Evolutionary conservation across 768 basidiomycete species (phyloP), one percentile per base, ranked within the genome.

Genomic region (Termitomyces sp.): DNA sequence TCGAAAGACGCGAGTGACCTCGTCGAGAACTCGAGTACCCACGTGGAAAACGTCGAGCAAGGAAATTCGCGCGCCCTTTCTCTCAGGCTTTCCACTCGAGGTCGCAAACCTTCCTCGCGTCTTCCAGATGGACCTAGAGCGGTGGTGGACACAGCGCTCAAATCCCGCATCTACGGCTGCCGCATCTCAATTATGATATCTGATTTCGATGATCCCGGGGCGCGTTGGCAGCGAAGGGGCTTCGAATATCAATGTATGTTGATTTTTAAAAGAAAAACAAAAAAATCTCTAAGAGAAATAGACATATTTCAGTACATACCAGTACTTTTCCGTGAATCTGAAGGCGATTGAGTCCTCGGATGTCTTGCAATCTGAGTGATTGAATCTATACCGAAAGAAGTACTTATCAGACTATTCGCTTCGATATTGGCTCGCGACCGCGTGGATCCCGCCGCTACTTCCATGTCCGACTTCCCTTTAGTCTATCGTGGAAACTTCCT

Each of bases 361-460:
- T 49, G 21, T 19, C 29, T 35, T 23, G 16, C 1, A 16, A 25
- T 17, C 10, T 21, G 21, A 23, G 48, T 49, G 34, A 25, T 50
- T 27, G 9, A 25, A 37, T 17, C 21, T 25, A 21, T 25, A 27
- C 16, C 35, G 12, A 53, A 41, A 42, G 35, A 27, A n/a, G 17
- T 40, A 37, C 49, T 8, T n/a, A n/a, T n/a, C n/a, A n/a, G n/a
- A 50, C 14, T 12, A 35, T 12, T 17, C 3, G 40, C 61, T 66
- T 66, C 65, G 56, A 61, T 63, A 35, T 34, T 65, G 40, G 57
- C 44, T 58, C 48, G 27, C 31, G 42, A 29, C 31, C 7, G 53
- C 31, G 65, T 59, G 63, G 62, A 66, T 66, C 65, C n/a, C 48
- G 41, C 44, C 58, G 56, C 48, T 54, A 25, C 65, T 63, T 65